Evolutionary conservation across 768 basidiomycete species (phyloP).

Genomic region (Dendrothele bispora): DNA sequence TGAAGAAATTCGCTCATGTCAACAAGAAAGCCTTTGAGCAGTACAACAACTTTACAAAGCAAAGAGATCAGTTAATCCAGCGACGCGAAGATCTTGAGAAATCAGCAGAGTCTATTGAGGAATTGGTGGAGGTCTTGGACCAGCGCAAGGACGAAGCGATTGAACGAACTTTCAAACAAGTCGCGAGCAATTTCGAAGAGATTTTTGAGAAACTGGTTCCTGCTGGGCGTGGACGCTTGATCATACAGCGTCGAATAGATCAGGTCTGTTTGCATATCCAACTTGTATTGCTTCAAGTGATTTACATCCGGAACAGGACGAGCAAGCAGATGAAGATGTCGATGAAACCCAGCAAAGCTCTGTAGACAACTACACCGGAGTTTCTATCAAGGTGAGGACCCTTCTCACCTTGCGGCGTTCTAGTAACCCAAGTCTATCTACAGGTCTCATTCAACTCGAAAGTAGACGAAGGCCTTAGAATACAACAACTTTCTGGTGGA

Average conservation of each 20-base stretch:
- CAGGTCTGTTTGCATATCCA: conserved; percentile 58
- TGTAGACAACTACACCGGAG: conserved; percentile 95
- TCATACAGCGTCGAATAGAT: conserved; percentile 91
- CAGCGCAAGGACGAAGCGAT: conserved; percentile 99
- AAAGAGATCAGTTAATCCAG: conserved; percentile 85
- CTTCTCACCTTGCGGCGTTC: not conserved
- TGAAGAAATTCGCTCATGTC: conserved; percentile 97
- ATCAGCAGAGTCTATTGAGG: conserved; percentile 86
- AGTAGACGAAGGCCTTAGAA: conserved; percentile 92
- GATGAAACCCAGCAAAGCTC: conserved; percentile 72
- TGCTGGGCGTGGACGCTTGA: conserved; percentile 84
- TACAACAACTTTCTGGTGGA: conserved; percentile 95
- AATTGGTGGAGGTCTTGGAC: conserved; percentile 91
- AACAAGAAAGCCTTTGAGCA: conserved; percentile 99
- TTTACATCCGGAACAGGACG: conserved; percentile 51
- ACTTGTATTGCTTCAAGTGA: no score
- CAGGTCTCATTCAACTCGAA: conserved; percentile 99
- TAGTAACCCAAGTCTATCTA: not conserved
- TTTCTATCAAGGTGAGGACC: conserved; percentile 80
- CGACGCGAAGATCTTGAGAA: conserved; percentile 91
- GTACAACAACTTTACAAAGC: conserved; percentile 96
- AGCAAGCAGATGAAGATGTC: conserved; percentile 69
- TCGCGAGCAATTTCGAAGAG: conserved; percentile 94
- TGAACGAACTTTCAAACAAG: conserved; percentile 97
- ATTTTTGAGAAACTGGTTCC: conserved; percentile 97